Evolutionary conservation across 2,329 filamentous ascomycete species (phyloP), one percentile per base, ranked within the genome.

Genomic region (Pseudogymnoascus sp.): DNA sequence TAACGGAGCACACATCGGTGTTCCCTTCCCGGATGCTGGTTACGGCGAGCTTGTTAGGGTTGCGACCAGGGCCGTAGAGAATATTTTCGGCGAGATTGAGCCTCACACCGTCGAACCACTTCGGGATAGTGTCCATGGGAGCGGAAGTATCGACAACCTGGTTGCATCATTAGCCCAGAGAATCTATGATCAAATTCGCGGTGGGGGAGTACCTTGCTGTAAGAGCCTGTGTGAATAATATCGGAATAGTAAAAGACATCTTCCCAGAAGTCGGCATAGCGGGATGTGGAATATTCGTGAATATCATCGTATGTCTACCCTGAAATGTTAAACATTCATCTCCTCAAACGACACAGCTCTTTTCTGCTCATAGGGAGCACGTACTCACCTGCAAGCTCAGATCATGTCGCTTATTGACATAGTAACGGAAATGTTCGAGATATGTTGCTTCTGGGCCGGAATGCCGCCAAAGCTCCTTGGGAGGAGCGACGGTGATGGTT

Each of bases 71-170:
- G 0, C 77, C 88, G 76, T 82, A 91, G 38, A 94, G 82, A 35
- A 90, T 75, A 71, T 92, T 93, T 75, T 93, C 89, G 5, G 89
- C 86, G 71, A 86, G 92, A 70, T 91, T 93, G 68, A 92, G 73
- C 2, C 77, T 75, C 1, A 90, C 80, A 28, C 89, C 90, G 1
- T 83, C 76, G 72, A 92, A 94, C 90, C 90, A 94, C 49, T 78
- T 75, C 0, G 90, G 90, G 4, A 91, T 79, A 36, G 78, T 77
- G 64, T 89, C 85, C 73, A 94, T 89, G 1, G 85, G 83, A 2
- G 81, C 78, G 0, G 77, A 77, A 68, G 89, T 85, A 70, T 93
- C 88, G 4, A 92, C 85, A 2, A 87, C 82, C 14, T 71, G n/a
- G n/a, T 16, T 38, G n/a, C 36, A 38, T 38, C 36, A 38, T 38